Evolutionary conservation across 257 asterid species (phyloP), one percentile per base, ranked within the genome.

Genomic region (Nicotiana benthamiana): DNA sequence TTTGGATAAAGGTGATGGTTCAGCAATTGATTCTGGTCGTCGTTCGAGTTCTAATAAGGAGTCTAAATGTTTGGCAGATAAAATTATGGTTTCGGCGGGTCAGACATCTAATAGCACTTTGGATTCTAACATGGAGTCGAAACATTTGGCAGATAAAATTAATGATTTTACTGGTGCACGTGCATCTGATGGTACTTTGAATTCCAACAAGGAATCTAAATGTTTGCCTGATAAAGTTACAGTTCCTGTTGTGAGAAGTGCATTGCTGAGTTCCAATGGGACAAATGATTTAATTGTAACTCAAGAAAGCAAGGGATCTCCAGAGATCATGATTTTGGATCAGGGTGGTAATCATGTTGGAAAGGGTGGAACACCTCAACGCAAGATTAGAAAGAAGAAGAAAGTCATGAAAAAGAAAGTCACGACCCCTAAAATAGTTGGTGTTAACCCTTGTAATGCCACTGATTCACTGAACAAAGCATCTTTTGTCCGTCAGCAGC

Each of bases 341-440:
- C 80, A 66, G 78, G 82, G 74, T 76, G 79, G 66, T 43, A 63
- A 83, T 75, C 48, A 20, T 48, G 77, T 22, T 66, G 81, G 26
- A 13, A 82, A 86, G 30, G 82, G 67, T 79, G 83, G 72, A 80
- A 61, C 83, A 72, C 80, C 65, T 79, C n/a, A 54, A 27, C 70
- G 76, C 79, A 79, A 80, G 77, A 34, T 79, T 83, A 86, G 80
- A 74, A 74, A 48, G 83, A 84, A 87, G 86, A 86, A 76, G 84
- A 24, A 22, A 70, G 59, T 43, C 36, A 13, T 32, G 24, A 70
- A 70, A 34, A 88, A 81, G 84, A 85, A 56, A 82, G 84, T 79
- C 75, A 40, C 28, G 54, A 76, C 30, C 51, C 75, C 82, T 79
- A 77, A 43, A 46, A 48, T 26, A 77, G 82, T 43, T 77, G 40